Evolutionary conservation across 768 basidiomycete genomes (phyloP), one percentile per base, ranked within the genome.

Genomic region (Butyriboletus loyo): DNA sequence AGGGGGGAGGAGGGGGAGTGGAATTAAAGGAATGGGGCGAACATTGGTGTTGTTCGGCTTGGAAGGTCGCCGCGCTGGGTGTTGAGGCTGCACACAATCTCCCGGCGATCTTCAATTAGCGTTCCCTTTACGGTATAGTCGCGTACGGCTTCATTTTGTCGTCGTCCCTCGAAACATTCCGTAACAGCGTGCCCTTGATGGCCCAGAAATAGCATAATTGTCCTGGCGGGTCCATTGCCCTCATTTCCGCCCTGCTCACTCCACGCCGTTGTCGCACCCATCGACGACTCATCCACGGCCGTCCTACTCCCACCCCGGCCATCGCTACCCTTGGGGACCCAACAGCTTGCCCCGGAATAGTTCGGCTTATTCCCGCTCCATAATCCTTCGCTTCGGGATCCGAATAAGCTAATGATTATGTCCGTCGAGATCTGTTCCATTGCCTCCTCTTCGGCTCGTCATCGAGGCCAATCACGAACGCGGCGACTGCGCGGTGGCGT

Each of bases 81-180:
- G 39, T 28, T n/a, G 55, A 56, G 36, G 45, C 53, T 50, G 54
- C 46, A 39, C 48, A 32, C 2, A 22, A 52, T 60, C 58, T 55
- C 30, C 28, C 40, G 56, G 53, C 53, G 60, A 61, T 61, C 60
- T 61, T 59, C 60, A 38, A 50, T 63, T 48, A 46, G 28, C 36
- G 17, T 60, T 10, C 37, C 59, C 9, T 57, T 48, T 61, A 30
- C 39, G 59, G 59, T 48, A 55, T 11, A 1, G 11, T 49, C 43
- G n/a, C n/a, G n/a, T n/a, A 54, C 57, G 35, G 35, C 38, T 54
- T 15, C 34, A 46, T 4, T 36, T 6, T 17, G 4, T 19, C 32
- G 17, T 35, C 25, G 48, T 44, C 21, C 46, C 52, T 54, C 40
- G 43, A 58, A 46, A 54, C 57, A 37, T 59, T 41, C 43, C 44